A percentile compares a stretch with the other conserved stretches of the same genome.
These are phyloP conservation scores for Alternaria consortialis DNA, from an alignment of 2,329 filamentous ascomycete genomes.

Conservation along the genomic window DNA sequence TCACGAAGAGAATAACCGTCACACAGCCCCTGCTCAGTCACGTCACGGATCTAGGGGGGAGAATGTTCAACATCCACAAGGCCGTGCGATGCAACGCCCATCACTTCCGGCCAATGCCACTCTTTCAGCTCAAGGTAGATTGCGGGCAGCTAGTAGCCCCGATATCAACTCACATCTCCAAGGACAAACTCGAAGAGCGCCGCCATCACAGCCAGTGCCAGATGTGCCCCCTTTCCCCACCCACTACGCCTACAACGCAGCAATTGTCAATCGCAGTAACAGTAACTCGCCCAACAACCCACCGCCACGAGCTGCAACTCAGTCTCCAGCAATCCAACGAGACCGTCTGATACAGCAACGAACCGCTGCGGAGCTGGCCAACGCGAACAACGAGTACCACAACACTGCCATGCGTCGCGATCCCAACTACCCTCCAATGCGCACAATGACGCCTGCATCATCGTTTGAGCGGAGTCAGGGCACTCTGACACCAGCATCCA, in stretches of 20 bases:
- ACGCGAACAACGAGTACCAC: slow-evolving; percentile 53
- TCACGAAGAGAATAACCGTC: slow-evolving; percentile 77
- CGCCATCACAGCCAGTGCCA: slow-evolving; percentile 49
- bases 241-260: slow-evolving; percentile 65
- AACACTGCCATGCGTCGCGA: slow-evolving; percentile 43
- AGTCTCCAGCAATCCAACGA: slow-evolving; percentile 73
- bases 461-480: slow-evolving; percentile 50
- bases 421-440: slow-evolving; percentile 37
- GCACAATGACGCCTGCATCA: slow-evolving; percentile 51
- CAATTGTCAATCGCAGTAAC: slow-evolving; percentile 77
- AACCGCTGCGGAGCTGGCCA: slow-evolving; percentile 45
- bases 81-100: slow-evolving; percentile 74
- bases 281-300: slow-evolving; percentile 80
- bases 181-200: slow-evolving; percentile 63
- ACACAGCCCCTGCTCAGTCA: slow-evolving; percentile 87
- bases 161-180: slow-evolving; percentile 77
- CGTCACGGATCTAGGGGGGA: slow-evolving; percentile 80
- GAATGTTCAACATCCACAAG: slow-evolving; percentile 70
- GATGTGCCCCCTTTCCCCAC: slow-evolving; percentile 63
- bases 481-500: slow-evolving; percentile 49
- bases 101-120: slow-evolving; percentile 76
- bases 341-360: slow-evolving; percentile 61
- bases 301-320: slow-evolving; percentile 73
- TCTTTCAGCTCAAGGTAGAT: slow-evolving; percentile 62
- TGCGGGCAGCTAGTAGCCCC: slow-evolving; percentile 92